A percentile compares a stretch with the other conserved stretches of the same genome.
Conservation (phyloP, 2,329 filamentous ascomycete genomes). For the Setomelanomma holmii region DNA sequence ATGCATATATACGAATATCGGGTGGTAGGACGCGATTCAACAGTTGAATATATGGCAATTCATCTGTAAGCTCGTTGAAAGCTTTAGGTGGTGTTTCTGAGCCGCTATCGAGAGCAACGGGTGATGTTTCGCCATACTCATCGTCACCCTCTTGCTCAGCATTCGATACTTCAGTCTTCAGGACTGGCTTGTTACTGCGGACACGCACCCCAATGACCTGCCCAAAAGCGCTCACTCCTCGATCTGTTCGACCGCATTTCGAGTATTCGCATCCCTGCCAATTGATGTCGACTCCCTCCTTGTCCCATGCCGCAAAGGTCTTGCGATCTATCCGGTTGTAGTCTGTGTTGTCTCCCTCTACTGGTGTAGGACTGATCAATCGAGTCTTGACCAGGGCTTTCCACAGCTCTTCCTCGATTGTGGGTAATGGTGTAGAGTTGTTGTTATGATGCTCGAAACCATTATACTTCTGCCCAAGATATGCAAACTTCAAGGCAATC, state of each 20-base stretch:
- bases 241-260: slow-evolving; percentile 93
- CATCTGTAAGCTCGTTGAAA: slow-evolving; percentile 76
- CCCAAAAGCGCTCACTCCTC: slow-evolving; percentile 94
- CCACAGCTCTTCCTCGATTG: slow-evolving; percentile 93
- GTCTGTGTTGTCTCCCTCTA: slow-evolving; percentile 37
- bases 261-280: slow-evolving; percentile 89
- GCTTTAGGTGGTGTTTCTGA: slow-evolving; percentile 33
- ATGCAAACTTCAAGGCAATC: slow-evolving; percentile 92
- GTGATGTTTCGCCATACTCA: slow-evolving; percentile 1
- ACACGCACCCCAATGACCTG: slow-evolving; percentile 89
- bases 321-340: slow-evolving; percentile 33
- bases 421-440: slow-evolving; percentile 72
- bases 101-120: slow-evolving; percentile 12
- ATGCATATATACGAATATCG: slow-evolving; percentile 89
- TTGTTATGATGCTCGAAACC: slow-evolving; percentile 87
- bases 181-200: slow-evolving; percentile 75
- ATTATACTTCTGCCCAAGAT: slow-evolving; percentile 88
- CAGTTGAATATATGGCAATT: slow-evolving; percentile 81
- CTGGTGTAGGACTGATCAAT: slow-evolving; percentile 64
- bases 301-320: slow-evolving; percentile 46
- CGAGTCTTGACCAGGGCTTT: slow-evolving; percentile 83
- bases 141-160: slow-evolving; percentile 8
- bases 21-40: slow-evolving; percentile 87
- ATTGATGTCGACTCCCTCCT: slow-evolving; percentile 62
- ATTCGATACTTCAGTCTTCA: slow-evolving; percentile 16